Conservation (phyloP, 2,329 filamentous ascomycete species). For the Calonectria pauciramosa region DNA sequence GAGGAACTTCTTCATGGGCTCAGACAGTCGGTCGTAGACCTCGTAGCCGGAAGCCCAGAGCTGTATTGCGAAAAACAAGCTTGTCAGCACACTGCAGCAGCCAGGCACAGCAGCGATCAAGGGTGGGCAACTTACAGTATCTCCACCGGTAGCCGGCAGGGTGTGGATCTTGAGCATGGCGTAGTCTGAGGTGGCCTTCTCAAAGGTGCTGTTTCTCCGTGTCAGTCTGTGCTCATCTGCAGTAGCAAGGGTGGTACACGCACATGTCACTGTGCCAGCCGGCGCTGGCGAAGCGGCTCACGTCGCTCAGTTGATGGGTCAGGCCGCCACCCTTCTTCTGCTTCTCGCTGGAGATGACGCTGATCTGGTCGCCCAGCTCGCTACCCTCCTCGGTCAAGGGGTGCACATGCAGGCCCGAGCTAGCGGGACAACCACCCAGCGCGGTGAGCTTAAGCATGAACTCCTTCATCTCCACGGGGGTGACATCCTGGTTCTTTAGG, state of each 20-base stretch:
- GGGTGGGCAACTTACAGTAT: conserved; percentile 57
- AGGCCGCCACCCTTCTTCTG: conserved; percentile 67
- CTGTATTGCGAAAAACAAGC: conserved; percentile 51
- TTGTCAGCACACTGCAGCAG: conserved; percentile 46
- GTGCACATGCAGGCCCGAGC: conserved; percentile 67
- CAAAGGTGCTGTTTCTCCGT: conserved; percentile 59
- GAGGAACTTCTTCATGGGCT: conserved; percentile 60
- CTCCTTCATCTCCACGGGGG: conserved; percentile 53
- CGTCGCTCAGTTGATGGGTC: conserved; percentile 65
- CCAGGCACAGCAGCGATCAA: not conserved
- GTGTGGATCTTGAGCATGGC: conserved; percentile 70
- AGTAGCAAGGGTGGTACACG: conserved; percentile 9
- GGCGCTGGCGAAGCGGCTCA: conserved; percentile 60
- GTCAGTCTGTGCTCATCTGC: conserved; percentile 22
- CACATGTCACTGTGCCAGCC: conserved; percentile 67
- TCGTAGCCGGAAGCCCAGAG: conserved; percentile 75
- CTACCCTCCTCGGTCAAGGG: conserved; percentile 66
- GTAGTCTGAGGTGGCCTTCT: conserved; percentile 71
- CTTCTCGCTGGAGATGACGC: conserved; percentile 68
- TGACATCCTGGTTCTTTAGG: conserved; percentile 53
- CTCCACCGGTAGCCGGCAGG: conserved; percentile 69
- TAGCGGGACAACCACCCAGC: conserved; percentile 55
- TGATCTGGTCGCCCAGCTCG: conserved; percentile 68
- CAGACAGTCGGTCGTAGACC: conserved; percentile 68
- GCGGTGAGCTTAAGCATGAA: conserved; percentile 53